A percentile compares a stretch with the other conserved stretches of the same genome.
Evolutionary conservation across 2,329 filamentous ascomycete genomes (phyloP).

Genomic region (Xylaria sp.): DNA sequence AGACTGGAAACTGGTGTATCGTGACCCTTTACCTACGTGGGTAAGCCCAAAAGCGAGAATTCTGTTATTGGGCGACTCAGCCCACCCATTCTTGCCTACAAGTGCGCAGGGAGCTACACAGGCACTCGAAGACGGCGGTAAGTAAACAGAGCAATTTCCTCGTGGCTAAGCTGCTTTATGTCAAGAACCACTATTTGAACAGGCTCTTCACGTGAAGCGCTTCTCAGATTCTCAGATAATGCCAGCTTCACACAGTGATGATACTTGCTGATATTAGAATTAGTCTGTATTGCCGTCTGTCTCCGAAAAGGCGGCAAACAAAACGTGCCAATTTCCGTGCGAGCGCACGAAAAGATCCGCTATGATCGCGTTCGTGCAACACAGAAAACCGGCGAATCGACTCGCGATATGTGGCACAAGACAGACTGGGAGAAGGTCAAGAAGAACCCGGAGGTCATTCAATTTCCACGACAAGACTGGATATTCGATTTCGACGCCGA

Average conservation of each 20-base stretch:
- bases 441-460: conserved; percentile 59
- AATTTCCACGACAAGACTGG: conserved; percentile 63
- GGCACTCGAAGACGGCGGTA: conserved; percentile 60
- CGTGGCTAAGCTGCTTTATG: not conserved
- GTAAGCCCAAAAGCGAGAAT: conserved; percentile 58
- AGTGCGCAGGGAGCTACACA: conserved; percentile 62
- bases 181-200: not conserved
- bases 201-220: not conserved
- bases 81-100: conserved; percentile 62
- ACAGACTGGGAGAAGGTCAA: conserved; percentile 63
- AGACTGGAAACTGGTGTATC: conserved; percentile 64
- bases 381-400: conserved; percentile 63
- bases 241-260: not conserved
- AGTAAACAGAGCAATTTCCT: conserved; percentile 2
- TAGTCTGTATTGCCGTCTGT: conserved; percentile 59
- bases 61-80: conserved; percentile 60
- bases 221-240: too few species aligned
- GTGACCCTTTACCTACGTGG: conserved; percentile 62
- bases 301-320: conserved; percentile 53
- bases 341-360: conserved; percentile 58
- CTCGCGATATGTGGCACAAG: conserved; percentile 66
- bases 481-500: conserved; percentile 64
- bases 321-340: conserved; percentile 54
- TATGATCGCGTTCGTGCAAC: conserved; percentile 60
- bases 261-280: conserved; percentile 1